phyloP scores from a whole-genome alignment of 495 filamentous ascomycete genomes.

The Aspergillus funiculosus region DNA sequence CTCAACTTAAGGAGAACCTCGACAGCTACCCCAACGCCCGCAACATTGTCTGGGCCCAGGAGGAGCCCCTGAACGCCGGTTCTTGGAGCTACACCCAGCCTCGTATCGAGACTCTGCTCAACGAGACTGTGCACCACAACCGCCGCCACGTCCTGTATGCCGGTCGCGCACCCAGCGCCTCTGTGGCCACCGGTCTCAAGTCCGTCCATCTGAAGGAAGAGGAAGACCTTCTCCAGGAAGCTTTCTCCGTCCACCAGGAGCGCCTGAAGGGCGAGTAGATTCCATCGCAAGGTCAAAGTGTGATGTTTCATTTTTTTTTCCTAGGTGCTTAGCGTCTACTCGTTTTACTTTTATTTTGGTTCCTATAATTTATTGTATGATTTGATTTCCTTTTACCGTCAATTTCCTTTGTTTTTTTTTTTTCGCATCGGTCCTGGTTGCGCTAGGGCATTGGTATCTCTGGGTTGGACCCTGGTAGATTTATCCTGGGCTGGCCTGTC shows the following conservation, averaged over 20 bases:
- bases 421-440: constrained; percentile 24
- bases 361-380: constrained; percentile 34
- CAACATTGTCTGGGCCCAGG: constrained; percentile 93
- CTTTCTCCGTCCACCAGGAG: constrained; percentile 56
- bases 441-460: constrained; percentile 20
- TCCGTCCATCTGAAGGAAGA: constrained; percentile 86
- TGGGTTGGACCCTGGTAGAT: constrained; percentile 13
- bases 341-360: constrained; percentile 20
- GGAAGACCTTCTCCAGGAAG: constrained; percentile 77
- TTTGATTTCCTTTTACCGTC: constrained; percentile 25
- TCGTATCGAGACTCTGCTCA: constrained; percentile 90
- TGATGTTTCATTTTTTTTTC: constrained; percentile 21
- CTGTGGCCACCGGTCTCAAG: constrained; percentile 92
- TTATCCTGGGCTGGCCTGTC: constrained; percentile 17
- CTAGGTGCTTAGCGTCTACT: constrained; percentile 30
- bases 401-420: constrained; percentile 21
- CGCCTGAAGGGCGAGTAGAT: constrained; percentile 52
- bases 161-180: constrained; percentile 81
- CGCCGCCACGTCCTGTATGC: constrained; percentile 96
- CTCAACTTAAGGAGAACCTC: constrained; percentile 88
- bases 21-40: constrained; percentile 94
- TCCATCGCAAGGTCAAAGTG: constrained; percentile 4
- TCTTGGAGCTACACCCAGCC: constrained; percentile 94
- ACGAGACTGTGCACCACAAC: constrained; percentile 84
- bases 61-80: constrained; percentile 95